These are phyloP conservation scores for Cucurbita maxima DNA, from an alignment of 306 rosid species.

Conservation along the genomic window DNA sequence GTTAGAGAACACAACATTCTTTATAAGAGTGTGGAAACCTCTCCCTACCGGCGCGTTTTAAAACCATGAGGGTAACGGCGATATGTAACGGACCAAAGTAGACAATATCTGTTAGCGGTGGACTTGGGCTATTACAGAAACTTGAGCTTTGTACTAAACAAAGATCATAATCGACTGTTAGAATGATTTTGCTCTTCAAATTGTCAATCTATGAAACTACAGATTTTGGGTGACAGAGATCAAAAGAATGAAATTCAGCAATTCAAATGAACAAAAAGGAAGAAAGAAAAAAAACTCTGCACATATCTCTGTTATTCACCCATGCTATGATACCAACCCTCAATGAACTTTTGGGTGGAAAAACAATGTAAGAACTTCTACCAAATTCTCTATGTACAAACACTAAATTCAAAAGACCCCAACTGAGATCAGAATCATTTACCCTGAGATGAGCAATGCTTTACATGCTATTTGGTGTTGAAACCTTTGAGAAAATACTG, in stretches of 20 bases:
- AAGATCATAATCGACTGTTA: not conserved
- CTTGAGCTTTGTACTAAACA: not conserved
- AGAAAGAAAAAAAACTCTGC: slow-evolving; percentile 1
- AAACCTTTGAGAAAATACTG: slow-evolving; percentile 20
- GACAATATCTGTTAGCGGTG: too few species aligned
- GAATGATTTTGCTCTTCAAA: not conserved
- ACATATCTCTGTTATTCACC: not conserved
- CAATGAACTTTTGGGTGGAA: not conserved
- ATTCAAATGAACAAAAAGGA: not conserved
- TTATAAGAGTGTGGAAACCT: too few species aligned
- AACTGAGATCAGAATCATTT: not conserved
- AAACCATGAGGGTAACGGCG: too few species aligned
- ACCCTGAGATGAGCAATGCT: not conserved
- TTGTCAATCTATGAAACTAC: not conserved
- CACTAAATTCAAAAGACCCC: not conserved
- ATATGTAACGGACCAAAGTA: too few species aligned
- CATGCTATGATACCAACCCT: not conserved
- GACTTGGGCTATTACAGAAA: too few species aligned
- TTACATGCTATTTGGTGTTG: slow-evolving; percentile 13
- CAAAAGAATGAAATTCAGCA: not conserved
- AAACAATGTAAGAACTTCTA: not conserved
- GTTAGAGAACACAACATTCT: too few species aligned
- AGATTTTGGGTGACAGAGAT: not conserved
- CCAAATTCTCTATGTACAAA: not conserved
- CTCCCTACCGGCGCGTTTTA: too few species aligned